These are phyloP conservation scores for Phytophthora litchii DNA, from an alignment of 352 stramenopile species.

Conservation along the genomic window DNA sequence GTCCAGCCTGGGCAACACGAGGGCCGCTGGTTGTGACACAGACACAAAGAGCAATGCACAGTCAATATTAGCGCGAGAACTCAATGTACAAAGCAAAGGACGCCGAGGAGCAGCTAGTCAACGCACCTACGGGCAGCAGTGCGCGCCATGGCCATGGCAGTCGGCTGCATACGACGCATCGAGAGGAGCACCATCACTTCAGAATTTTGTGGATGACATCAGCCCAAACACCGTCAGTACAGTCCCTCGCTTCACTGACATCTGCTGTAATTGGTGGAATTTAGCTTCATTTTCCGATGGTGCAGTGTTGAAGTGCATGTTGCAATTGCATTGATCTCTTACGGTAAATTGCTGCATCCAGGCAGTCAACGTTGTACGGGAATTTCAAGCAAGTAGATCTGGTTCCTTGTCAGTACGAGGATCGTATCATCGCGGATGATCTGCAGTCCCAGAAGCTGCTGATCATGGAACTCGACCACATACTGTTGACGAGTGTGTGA, in stretches of 20 bases:
- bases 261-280: slow-evolving; percentile 11
- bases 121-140: slow-evolving; percentile 34
- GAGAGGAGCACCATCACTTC: slow-evolving; percentile 59
- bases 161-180: slow-evolving; percentile 69
- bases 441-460: slow-evolving; percentile 67
- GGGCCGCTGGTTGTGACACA: slow-evolving; percentile 24
- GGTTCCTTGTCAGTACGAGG: slow-evolving; percentile 58
- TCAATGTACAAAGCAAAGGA: neutral
- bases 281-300: neutral
- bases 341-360: neutral
- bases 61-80: neutral
- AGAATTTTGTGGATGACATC: slow-evolving; percentile 30
- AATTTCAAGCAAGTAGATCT: slow-evolving; percentile 46
- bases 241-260: slow-evolving; percentile 26
- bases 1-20: slow-evolving; percentile 34
- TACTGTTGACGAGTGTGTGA: slow-evolving; percentile 67
- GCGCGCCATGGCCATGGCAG: slow-evolving; percentile 39
- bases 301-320: slow-evolving; percentile 10
- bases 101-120: neutral
- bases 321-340: neutral
- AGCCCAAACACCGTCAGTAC: slow-evolving; percentile 28
- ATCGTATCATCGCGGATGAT: slow-evolving; percentile 49
- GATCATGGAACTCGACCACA: slow-evolving; percentile 71
- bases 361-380: slow-evolving; percentile 8
- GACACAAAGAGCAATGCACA: neutral